These are phyloP conservation scores for Talaromyces rugulosus DNA, from an alignment of 2,329 filamentous ascomycete species.

Conservation along the genomic window DNA sequence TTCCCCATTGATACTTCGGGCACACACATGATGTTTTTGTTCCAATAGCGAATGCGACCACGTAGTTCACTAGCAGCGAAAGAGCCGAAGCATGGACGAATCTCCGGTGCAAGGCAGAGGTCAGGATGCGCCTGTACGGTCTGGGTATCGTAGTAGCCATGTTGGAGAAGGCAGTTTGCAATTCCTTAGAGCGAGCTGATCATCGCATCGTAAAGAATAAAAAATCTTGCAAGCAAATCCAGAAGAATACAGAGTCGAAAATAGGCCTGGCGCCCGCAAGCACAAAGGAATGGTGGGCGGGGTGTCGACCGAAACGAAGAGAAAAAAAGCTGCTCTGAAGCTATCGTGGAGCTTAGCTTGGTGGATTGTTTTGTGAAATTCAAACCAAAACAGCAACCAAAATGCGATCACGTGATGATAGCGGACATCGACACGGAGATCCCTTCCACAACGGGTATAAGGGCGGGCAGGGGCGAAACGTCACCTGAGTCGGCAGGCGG, in stretches of 20 bases:
- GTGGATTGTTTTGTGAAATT: conserved; percentile 12
- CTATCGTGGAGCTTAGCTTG: conserved; percentile 6
- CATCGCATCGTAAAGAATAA: conserved; percentile 2
- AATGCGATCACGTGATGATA: conserved; percentile 9
- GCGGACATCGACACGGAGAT: not conserved
- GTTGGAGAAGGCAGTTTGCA: conserved; percentile 15
- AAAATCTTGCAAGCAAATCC: not conserved
- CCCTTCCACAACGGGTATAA: not conserved
- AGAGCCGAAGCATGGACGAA: conserved; percentile 74
- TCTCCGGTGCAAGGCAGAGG: conserved; percentile 78
- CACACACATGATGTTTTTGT: conserved; percentile 65
- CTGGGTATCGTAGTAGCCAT: conserved; percentile 38
- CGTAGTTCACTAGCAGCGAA: conserved; percentile 67
- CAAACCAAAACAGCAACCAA: conserved; percentile 15
- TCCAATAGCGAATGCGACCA: conserved; percentile 66
- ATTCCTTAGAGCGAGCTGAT: conserved; percentile 3
- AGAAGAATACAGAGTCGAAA: not conserved
- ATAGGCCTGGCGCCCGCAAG: not conserved
- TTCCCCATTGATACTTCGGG: not conserved
- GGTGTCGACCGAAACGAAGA: not conserved
- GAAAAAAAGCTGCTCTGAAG: conserved; percentile 7
- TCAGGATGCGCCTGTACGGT: conserved; percentile 82
- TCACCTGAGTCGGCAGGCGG: conserved; percentile 10
- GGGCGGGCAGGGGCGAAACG: conserved; percentile 1
- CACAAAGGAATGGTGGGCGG: not conserved